Evolutionary conservation across 257 asterid genomes (phyloP), one percentile per base, ranked within the genome.

Genomic region (Plectranthus barbatus): DNA sequence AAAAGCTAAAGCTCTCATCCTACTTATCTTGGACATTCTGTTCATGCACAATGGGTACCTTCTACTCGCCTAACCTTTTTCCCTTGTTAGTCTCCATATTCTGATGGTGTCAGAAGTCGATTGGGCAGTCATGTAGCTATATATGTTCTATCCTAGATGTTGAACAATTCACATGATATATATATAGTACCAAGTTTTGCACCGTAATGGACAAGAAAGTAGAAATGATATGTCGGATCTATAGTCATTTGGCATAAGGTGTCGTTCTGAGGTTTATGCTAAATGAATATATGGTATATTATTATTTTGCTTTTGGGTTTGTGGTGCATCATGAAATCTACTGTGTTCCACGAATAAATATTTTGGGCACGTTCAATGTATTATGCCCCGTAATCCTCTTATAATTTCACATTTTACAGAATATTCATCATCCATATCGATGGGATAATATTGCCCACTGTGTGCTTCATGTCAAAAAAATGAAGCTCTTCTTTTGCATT

Each of bases 21-120:
- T 84, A 84, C 83, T 69, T 92, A 67, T 92, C 95, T 69, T 88
- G 98, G 98, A 92, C 98, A 60, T 92, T 92, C 76, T 92, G 97
- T 76, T 92, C 98, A 29, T 92, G 98, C 75, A 55, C 50, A 73
- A 83, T 83, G 81, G 97, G 98, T 91, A 84, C 46, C 20, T 50
- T 70, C 17, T 48, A 18, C 47, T 56, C 6, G 51, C 40, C 64
- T 50, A 18, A 42, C 20, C 41, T 40, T 51, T 52, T 56, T 53
- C 29, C 24, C 31, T 53, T 62, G 49, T 17, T 63, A 51, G 44
- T 48, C 40, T 26, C 39, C 7, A 54, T 56, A 54, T 13, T 71
- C n/a, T 19, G 29, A 53, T 70, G 56, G 24, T 29, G 37, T 19
- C 11, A 3, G n/a, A 56, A 37, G 34, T 19, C 34, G 21, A 56